Evolutionary conservation across 495 filamentous ascomycete species (phyloP).

Genomic region (Clohesyomyces aquaticus): DNA sequence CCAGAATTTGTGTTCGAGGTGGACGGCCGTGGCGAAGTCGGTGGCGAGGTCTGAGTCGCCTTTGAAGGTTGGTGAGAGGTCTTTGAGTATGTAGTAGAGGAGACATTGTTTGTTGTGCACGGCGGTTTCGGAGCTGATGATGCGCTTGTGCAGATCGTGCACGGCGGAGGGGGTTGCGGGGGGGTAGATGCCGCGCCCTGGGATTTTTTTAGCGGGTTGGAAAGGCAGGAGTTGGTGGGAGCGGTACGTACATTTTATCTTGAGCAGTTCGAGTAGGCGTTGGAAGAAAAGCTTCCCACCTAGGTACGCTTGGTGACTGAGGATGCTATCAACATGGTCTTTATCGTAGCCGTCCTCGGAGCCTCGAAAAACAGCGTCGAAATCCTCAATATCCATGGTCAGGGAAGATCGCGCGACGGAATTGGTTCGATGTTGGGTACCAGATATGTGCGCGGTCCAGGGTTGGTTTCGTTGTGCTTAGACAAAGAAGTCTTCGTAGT

Average conservation of each 20-base stretch:
- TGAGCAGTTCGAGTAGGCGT: conserved; percentile 64
- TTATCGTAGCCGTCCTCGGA: not conserved
- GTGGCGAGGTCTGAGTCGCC: conserved; percentile 53
- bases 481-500: not conserved
- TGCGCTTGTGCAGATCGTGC: conserved; percentile 64
- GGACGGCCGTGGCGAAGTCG: conserved; percentile 59
- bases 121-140: conserved; percentile 62
- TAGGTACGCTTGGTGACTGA: not conserved
- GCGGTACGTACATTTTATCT: conserved; percentile 61
- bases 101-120: conserved; percentile 76
- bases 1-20: conserved; percentile 68
- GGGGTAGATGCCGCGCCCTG: conserved; percentile 67
- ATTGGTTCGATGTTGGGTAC: too few relatives aligned
- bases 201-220: too few relatives aligned
- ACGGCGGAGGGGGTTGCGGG: conserved; percentile 67
- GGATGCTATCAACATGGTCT: not conserved
- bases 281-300: conserved; percentile 14
- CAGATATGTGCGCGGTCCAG: too few relatives aligned
- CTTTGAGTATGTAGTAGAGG: conserved; percentile 79
- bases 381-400: not conserved
- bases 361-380: conserved; percentile 1
- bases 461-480: not conserved
- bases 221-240: not conserved
- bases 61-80: conserved; percentile 55
- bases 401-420: too few relatives aligned